Evolutionary conservation across 306 rosid genomes (phyloP).

Genomic region (Delonix regia): DNA sequence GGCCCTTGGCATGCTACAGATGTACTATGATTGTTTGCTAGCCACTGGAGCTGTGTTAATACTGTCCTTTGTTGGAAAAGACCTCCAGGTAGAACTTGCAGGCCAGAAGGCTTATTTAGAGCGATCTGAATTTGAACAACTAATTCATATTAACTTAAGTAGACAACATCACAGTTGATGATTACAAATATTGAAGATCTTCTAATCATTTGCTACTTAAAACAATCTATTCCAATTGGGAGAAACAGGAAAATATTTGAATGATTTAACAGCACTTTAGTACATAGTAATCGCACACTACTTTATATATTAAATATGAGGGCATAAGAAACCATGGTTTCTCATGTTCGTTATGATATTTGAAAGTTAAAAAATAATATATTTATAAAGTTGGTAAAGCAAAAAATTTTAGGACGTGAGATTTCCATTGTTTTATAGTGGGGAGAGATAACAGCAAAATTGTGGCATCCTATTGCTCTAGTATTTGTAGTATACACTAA

Average conservation of each 20-base stretch:
- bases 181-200: conserved; percentile 21
- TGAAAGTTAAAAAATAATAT: not conserved
- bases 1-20: conserved; percentile 39
- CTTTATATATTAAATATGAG: not conserved
- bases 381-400: not conserved
- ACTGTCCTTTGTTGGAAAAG: conserved; percentile 96
- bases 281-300: not conserved
- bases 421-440: not conserved
- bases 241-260: conserved; percentile 9
- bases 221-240: not conserved
- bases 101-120: conserved; percentile 83
- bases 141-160: conserved; percentile 16
- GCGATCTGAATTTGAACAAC: conserved; percentile 64
- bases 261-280: not conserved
- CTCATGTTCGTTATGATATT: not conserved
- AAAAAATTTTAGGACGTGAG: not conserved
- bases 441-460: not conserved
- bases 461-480: not conserved
- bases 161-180: conserved; percentile 25
- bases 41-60: conserved; percentile 79
- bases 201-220: not conserved
- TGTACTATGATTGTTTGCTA: conserved; percentile 48
- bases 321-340: not conserved
- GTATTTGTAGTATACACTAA: not conserved
- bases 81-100: conserved; percentile 97